phyloP scores from a whole-genome alignment of 108 stramenopile genomes.

The Stephanodiscus triporus region DNA sequence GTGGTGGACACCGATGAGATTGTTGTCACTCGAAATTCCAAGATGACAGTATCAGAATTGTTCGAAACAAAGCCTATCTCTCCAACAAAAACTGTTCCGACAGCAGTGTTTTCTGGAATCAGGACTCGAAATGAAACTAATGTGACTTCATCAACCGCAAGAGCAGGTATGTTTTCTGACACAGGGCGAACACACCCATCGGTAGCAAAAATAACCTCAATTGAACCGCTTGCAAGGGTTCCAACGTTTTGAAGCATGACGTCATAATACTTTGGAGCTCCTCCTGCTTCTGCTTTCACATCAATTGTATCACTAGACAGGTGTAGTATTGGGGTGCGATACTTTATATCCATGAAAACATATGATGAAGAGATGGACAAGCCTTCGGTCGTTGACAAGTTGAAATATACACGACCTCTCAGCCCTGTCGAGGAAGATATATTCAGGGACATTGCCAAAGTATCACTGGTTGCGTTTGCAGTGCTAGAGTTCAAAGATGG shows the following conservation, averaged over 20 bases:
- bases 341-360: conserved; percentile 25
- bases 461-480: conserved; percentile 6
- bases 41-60: neutral
- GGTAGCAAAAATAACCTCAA: conserved; percentile 19
- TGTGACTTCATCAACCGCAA: conserved; percentile 28
- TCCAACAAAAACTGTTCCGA: conserved; percentile 27
- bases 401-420: conserved; percentile 18
- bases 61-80: conserved; percentile 27
- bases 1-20: conserved; percentile 15
- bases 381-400: conserved; percentile 21
- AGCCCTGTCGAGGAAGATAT: conserved; percentile 11
- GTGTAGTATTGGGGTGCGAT: conserved; percentile 23
- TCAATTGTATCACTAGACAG: conserved; percentile 2
- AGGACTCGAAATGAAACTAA: conserved; percentile 15
- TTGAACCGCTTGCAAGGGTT: conserved; percentile 13
- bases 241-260: conserved; percentile 29
- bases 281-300: conserved; percentile 8
- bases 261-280: conserved; percentile 16
- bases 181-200: neutral
- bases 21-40: conserved; percentile 13
- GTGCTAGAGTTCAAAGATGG: conserved; percentile 11
- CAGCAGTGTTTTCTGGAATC: neutral
- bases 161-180: conserved; percentile 17
- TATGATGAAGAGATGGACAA: conserved; percentile 11
- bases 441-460: conserved; percentile 24